Evolutionary conservation across 345 rosid species (phyloP).

Genomic region (Linum trigynum): DNA sequence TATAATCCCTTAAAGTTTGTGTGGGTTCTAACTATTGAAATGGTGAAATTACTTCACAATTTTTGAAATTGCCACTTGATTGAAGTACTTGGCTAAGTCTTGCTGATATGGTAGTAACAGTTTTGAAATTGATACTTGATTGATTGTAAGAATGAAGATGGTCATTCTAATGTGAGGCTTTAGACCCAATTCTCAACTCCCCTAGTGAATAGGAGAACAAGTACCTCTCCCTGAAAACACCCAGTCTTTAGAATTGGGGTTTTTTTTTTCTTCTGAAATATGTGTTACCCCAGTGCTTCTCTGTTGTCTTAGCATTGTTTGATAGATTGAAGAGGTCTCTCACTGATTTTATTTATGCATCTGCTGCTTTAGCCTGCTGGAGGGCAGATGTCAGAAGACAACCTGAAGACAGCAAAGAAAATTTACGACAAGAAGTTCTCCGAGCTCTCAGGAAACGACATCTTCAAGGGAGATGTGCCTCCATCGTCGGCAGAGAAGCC

Average conservation of each 20-base stretch:
- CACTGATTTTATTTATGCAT: conserved; percentile 5
- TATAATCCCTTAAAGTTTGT: no score
- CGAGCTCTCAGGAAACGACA: conserved; percentile 75
- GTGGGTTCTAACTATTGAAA: no score
- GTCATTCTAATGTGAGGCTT: no score
- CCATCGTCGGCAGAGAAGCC: conserved; percentile 52
- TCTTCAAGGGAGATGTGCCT: conserved; percentile 67
- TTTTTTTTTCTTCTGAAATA: background rate
- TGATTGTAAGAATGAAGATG: background rate
- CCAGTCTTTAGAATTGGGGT: background rate
- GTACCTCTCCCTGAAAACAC: background rate
- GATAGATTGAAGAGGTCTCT: background rate
- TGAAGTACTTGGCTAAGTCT: no score
- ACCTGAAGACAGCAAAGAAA: conserved; percentile 81
- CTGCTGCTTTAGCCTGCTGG: conserved; percentile 34
- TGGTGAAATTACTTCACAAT: no score
- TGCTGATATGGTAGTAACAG: no score
- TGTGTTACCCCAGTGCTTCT: background rate
- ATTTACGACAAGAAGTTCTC: conserved; percentile 59
- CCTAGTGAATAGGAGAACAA: no score
- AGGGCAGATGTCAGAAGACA: conserved; percentile 35
- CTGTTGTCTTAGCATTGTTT: background rate
- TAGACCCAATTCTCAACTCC: no score
- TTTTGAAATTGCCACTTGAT: no score
- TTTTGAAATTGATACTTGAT: no score